Evolutionary conservation across 2,329 filamentous ascomycete species (phyloP).

Genomic region (Tolypocladium paradoxum): DNA sequence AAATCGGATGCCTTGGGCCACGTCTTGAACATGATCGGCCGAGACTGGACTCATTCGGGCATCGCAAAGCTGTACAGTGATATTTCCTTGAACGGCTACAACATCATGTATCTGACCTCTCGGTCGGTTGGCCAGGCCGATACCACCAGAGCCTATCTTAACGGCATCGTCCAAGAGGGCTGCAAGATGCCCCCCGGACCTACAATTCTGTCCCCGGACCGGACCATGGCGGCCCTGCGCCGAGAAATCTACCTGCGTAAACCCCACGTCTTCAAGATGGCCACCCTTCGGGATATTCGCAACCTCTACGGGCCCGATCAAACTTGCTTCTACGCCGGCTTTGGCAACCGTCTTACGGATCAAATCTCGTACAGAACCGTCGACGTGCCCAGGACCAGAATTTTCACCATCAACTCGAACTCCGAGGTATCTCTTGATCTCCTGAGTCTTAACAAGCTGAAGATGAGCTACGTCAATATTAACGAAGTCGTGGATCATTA

Average conservation of each 20-base stretch:
- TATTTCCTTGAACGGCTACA: constrained; percentile 91
- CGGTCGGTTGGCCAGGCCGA: constrained; percentile 91
- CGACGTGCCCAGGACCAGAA: constrained; percentile 85
- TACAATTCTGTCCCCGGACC: constrained; percentile 88
- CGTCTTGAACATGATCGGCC: constrained; percentile 89
- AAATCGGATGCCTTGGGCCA: constrained; percentile 94
- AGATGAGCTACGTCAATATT: constrained; percentile 95
- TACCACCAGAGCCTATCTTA: constrained; percentile 77
- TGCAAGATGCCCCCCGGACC: constrained; percentile 81
- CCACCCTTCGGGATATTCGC: constrained; percentile 87
- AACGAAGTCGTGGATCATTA: constrained; percentile 96
- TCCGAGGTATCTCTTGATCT: constrained; percentile 90
- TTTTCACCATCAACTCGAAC: constrained; percentile 98
- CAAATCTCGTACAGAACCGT: constrained; percentile 93
- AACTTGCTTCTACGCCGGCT: constrained; percentile 91
- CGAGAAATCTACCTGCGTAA: constrained; percentile 92
- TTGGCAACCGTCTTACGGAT: constrained; percentile 92
- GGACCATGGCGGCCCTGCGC: constrained; percentile 85
- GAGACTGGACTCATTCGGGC: constrained; percentile 95
- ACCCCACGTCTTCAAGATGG: constrained; percentile 99
- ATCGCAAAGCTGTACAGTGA: constrained; percentile 97
- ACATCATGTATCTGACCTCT: constrained; percentile 95
- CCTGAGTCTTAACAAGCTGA: constrained; percentile 84
- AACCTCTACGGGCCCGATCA: constrained; percentile 68
- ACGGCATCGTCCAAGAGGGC: constrained; percentile 79